Conservation (phyloP, 495 filamentous ascomycete species). For the Extremus antarcticus region DNA sequence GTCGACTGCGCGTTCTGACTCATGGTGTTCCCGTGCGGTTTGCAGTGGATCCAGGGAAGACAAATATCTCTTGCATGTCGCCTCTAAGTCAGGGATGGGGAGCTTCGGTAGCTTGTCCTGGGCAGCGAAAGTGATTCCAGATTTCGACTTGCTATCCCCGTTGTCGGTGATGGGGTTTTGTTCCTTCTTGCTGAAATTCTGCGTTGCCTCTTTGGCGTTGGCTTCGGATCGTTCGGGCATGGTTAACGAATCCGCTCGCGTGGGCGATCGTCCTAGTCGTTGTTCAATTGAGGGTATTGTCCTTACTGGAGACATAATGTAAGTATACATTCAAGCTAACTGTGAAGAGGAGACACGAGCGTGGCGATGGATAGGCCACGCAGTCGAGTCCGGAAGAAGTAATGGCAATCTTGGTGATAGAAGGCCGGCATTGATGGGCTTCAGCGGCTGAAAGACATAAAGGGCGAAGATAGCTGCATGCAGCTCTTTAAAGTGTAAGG, state of each 20-base stretch:
- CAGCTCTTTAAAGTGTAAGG: background rate
- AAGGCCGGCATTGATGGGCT: slow-evolving; percentile 59
- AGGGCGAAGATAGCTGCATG: background rate
- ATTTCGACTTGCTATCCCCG: slow-evolving; percentile 36
- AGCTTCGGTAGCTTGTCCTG: slow-evolving; percentile 86
- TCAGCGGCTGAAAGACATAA: background rate
- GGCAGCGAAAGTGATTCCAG: slow-evolving; percentile 73
- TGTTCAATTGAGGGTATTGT: slow-evolving; percentile 23
- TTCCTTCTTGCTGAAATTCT: slow-evolving; percentile 34
- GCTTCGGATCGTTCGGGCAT: slow-evolving; percentile 26
- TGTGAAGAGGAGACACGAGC: slow-evolving; percentile 59
- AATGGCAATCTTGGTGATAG: slow-evolving; percentile 79
- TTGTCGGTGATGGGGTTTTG: slow-evolving; percentile 34
- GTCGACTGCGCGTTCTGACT: slow-evolving; percentile 66
- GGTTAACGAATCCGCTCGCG: slow-evolving; percentile 22
- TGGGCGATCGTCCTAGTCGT: slow-evolving; percentile 4
- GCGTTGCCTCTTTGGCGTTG: slow-evolving; percentile 31
- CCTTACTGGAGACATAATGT: slow-evolving; percentile 28
- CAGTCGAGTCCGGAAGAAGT: slow-evolving; percentile 80
- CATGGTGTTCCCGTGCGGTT: slow-evolving; percentile 65
- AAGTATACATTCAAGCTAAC: slow-evolving; percentile 12
- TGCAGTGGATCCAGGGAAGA: slow-evolving; percentile 75
- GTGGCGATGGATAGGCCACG: slow-evolving; percentile 72
- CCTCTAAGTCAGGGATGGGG: slow-evolving; percentile 85
- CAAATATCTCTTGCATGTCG: slow-evolving; percentile 69